Conservation (phyloP, 148 eudicot species). For the Silene latifolia region DNA sequence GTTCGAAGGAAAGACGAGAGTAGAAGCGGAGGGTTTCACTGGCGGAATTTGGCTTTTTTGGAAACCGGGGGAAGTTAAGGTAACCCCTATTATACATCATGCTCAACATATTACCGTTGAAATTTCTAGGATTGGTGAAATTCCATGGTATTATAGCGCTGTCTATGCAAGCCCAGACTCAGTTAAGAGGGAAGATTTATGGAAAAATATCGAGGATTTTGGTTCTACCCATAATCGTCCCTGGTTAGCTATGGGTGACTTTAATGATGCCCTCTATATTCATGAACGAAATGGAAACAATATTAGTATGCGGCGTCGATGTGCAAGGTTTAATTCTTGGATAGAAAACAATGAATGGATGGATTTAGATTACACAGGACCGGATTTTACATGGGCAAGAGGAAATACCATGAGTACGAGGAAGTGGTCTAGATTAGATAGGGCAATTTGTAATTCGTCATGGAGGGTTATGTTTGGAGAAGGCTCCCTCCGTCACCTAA, state of each 20-base stretch:
- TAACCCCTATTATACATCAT: no score
- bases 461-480: not conserved
- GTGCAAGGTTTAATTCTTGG: not conserved
- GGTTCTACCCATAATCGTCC: accelerated
- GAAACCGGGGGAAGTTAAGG: no score
- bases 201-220: not conserved
- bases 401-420: not conserved
- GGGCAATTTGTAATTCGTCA: not conserved
- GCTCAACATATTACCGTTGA: no score
- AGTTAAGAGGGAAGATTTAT: not conserved
- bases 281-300: not conserved
- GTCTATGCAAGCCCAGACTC: not conserved
- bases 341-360: not conserved
- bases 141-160: not conserved
- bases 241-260: not conserved
- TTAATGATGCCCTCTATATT: not conserved
- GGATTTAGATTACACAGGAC: not conserved
- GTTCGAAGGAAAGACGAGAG: not conserved
- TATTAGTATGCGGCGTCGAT: not conserved
- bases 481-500: not conserved
- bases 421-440: not conserved
- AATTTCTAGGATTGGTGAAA: not conserved
- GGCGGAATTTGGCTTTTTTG: not conserved
- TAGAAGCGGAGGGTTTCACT: not conserved
- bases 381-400: not conserved